Conservation (phyloP, 108 stramenopile species). For the Skeletonema marinoi region DNA sequence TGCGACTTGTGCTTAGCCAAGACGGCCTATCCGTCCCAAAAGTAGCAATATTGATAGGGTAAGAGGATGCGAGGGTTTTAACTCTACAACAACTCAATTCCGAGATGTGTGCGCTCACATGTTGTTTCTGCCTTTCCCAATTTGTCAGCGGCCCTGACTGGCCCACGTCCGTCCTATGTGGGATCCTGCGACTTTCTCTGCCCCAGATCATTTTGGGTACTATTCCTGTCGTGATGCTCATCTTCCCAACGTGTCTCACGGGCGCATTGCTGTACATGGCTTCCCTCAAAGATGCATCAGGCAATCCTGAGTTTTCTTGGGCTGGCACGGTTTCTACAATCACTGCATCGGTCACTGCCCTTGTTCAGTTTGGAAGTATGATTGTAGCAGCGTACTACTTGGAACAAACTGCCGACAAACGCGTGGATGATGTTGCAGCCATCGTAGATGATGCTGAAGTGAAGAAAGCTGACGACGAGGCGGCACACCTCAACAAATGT, state of each 20-base stretch:
- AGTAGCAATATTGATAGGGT: slow-evolving; percentile 60
- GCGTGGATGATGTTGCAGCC: slow-evolving; percentile 46
- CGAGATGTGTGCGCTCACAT: not conserved
- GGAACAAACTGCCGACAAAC: slow-evolving; percentile 43
- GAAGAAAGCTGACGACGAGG: slow-evolving; percentile 43
- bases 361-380: slow-evolving; percentile 64
- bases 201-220: slow-evolving; percentile 69
- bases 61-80: not conserved
- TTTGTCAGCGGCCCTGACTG: slow-evolving; percentile 12
- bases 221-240: slow-evolving; percentile 57
- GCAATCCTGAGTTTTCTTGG: slow-evolving; percentile 45
- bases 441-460: slow-evolving; percentile 50
- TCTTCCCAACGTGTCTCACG: slow-evolving; percentile 60
- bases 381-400: slow-evolving; percentile 60
- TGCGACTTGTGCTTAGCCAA: slow-evolving; percentile 50
- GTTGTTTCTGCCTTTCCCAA: not conserved
- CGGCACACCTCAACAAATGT: slow-evolving; percentile 41
- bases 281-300: slow-evolving; percentile 30
- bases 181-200: slow-evolving; percentile 60
- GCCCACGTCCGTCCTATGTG: slow-evolving; percentile 66
- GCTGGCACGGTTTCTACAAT: slow-evolving; percentile 56
- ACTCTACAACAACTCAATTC: not conserved
- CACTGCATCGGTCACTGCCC: slow-evolving; percentile 42
- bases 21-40: slow-evolving; percentile 53
- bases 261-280: slow-evolving; percentile 65